Base-by-base conservation (phyloP, 2,329 filamentous ascomycete genomes). In the Phaeosphaeriaceae sp. region DNA sequence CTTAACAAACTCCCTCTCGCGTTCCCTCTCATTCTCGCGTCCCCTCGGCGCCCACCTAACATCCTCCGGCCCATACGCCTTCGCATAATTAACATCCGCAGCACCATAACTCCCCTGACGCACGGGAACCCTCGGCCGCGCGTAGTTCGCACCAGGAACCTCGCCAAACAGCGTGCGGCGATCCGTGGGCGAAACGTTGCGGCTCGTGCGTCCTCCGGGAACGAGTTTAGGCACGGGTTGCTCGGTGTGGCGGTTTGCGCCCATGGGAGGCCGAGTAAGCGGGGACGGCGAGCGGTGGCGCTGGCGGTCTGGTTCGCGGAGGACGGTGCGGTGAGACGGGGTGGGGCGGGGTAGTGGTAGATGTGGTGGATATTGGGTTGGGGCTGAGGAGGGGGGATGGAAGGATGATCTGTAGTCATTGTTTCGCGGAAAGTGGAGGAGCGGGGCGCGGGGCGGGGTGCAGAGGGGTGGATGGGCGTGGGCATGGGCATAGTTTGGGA, bases 401-500 rank as follows among this genome's bases (percentile, higher is more conserved):
- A 7, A 68, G 63, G 15, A 65, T 64, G 36, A 47, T 46, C 62
- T 37, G 43, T 62, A 52, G 46, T 67, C 58, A 52, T 63, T 42
- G 67, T 56, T 35, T 64, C 65, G 39, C 71, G 71, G 4, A 73
- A 58, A 18, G 53, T 60, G 6, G 72, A 72, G 6, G 63, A 50
- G 48, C 60, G 67, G 32, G 59, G 17, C 9, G 42, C 49, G 26
- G 50, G 50, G 39, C 71, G 71, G 4, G 73, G 60, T 17, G 53
- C 60, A 7, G 72, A 72, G 6, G 63, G 50, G 48, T 59, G 67
- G 32, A n/a, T n/a, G n/a, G n/a, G n/a, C 13, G 58, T 43, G 7
- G 66, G 58, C 42, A 70, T 67, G 45, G 71, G 76, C 76, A 76
- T 77, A 1, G 75, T 79, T 41, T 78, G 70, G 21, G 76, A 68